These are phyloP conservation scores for Xylariaceae sp. DNA, from an alignment of 2,329 filamentous ascomycete species.

Conservation along the genomic window DNA sequence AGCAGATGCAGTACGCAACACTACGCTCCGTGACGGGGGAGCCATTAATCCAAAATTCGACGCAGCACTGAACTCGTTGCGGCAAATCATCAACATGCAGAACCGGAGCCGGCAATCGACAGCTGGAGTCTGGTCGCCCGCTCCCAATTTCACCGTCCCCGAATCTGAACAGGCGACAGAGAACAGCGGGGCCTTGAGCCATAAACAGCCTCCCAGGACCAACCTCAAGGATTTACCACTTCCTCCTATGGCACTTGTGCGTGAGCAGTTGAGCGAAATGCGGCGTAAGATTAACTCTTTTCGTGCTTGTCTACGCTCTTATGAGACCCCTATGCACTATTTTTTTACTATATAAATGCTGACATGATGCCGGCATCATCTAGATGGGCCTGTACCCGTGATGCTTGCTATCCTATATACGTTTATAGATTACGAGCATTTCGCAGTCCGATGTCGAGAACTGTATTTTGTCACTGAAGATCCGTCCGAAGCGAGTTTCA, in stretches of 20 bases:
- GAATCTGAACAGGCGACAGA: conserved; percentile 8
- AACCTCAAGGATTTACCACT: conserved; percentile 59
- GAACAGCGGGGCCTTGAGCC: conserved; percentile 34
- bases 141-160: conserved; percentile 12
- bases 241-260: conserved; percentile 58
- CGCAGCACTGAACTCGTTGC: conserved; percentile 56
- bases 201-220: conserved; percentile 52
- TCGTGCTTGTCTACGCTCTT: background rate
- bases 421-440: conserved; percentile 56
- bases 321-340: background rate
- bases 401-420: conserved; percentile 58
- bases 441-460: conserved; percentile 55
- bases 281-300: conserved; percentile 45
- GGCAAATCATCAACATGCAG: conserved; percentile 59
- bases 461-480: conserved; percentile 59
- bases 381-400: conserved; percentile 51
- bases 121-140: conserved; percentile 18
- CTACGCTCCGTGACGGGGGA: conserved; percentile 48
- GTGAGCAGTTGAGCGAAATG: conserved; percentile 54
- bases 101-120: conserved; percentile 36
- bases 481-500: conserved; percentile 56
- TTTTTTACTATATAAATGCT: background rate
- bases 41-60: conserved; percentile 55
- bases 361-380: background rate
- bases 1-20: conserved; percentile 41